A percentile compares a stretch with the other conserved stretches of the same genome.
Evolutionary conservation across 352 stramenopile species (phyloP).

Genomic region (Phytopythium vexans): DNA sequence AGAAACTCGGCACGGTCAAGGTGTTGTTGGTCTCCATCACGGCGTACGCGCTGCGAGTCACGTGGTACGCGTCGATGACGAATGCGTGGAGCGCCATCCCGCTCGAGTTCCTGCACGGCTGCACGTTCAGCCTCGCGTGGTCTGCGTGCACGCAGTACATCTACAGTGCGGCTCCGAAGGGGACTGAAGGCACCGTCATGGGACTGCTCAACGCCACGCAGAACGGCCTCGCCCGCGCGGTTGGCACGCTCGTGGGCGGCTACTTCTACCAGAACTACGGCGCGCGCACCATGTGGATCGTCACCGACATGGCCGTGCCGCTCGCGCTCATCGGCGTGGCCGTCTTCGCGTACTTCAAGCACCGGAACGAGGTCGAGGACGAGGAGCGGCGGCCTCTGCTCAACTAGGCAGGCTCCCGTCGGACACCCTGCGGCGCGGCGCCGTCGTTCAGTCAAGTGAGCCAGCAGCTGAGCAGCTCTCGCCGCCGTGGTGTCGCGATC

Average conservation of each 20-base stretch:
- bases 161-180: slow-evolving; percentile 33
- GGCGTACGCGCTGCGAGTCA: slow-evolving; percentile 45
- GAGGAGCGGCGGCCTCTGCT: slow-evolving; percentile 2
- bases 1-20: slow-evolving; percentile 55
- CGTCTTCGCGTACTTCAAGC: slow-evolving; percentile 47
- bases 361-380: slow-evolving; percentile 6
- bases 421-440: too few species aligned
- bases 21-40: slow-evolving; percentile 47
- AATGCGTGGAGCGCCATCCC: slow-evolving; percentile 58
- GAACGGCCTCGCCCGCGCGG: slow-evolving; percentile 46
- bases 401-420: neutral
- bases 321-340: slow-evolving; percentile 42
- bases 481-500: too few species aligned
- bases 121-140: slow-evolving; percentile 54
- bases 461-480: too few species aligned
- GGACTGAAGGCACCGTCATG: slow-evolving; percentile 54
- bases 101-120: slow-evolving; percentile 54
- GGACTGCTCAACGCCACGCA: slow-evolving; percentile 53
- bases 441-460: too few species aligned
- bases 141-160: slow-evolving; percentile 55
- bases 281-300: slow-evolving; percentile 48
- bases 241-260: slow-evolving; percentile 48
- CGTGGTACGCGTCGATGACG: slow-evolving; percentile 56
- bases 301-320: slow-evolving; percentile 48
- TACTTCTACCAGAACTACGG: slow-evolving; percentile 61